Evolutionary conservation across 1,139 yeast species (phyloP).

Genomic region (Protomyces inundatus): DNA sequence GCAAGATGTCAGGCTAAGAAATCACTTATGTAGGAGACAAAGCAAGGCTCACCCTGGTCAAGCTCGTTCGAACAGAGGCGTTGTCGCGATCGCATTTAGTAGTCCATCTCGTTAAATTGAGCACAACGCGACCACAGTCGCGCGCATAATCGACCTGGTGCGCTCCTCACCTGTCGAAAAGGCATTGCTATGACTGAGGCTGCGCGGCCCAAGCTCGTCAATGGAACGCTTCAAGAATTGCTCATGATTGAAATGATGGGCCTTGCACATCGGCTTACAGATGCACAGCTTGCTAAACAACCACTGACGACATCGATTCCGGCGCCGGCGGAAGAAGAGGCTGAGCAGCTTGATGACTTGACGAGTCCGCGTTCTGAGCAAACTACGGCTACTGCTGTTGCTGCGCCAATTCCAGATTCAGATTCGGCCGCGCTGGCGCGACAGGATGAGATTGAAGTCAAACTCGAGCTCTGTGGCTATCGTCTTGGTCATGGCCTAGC

Average conservation of each 20-base stretch:
- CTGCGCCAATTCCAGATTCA: neutral
- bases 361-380: neutral
- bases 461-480: constrained; percentile 62
- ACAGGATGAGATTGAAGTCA: constrained; percentile 6
- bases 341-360: neutral
- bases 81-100: too few species aligned
- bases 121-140: too few species aligned
- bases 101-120: too few species aligned
- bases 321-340: neutral
- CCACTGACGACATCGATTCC: neutral
- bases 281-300: neutral
- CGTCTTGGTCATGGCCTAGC: constrained; percentile 68
- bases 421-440: constrained; percentile 9
- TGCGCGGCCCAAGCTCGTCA: constrained; percentile 1
- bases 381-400: neutral
- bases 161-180: too few species aligned
- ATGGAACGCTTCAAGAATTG: constrained; percentile 13
- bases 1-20: too few species aligned
- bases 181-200: neutral
- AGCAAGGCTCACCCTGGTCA: too few species aligned
- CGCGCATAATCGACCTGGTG: too few species aligned
- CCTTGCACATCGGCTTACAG: constrained; percentile 8
- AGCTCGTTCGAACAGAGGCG: too few species aligned
- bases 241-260: constrained; percentile 25
- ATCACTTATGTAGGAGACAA: too few species aligned